Evolutionary conservation across 1,284 basidiomycete genomes (phyloP), one percentile per base, ranked within the genome.

Genomic region (Cutaneotrichosporon sp.): DNA sequence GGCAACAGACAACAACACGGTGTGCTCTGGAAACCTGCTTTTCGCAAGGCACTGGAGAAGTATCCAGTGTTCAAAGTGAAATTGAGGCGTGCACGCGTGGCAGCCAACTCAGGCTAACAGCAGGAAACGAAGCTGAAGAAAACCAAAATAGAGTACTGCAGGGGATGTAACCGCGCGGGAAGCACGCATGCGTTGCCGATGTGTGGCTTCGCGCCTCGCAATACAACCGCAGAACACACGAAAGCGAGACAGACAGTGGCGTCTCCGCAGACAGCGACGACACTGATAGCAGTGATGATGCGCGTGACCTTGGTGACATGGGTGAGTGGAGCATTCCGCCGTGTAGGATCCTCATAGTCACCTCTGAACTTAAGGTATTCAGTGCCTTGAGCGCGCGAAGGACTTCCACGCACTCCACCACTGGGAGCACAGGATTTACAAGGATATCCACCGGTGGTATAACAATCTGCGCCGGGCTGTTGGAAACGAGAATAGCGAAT

Each of bases 21-120:
- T n/a, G 24, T 33, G n/a, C 26, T 87, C 4, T 93, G 89, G 90
- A 77, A 78, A 51, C 77, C 83, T 0, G 77, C 80, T 9, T 88
- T 87, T 73, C 87, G 81, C 61, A 78, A 78, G 35, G 68, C 78
- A 0, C 68, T 93, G 5, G 81, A 86, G 64, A 81, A 63, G 46
- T 85, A 84, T 67, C 88, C 31, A 29, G 20, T 32, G 25, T n/a
- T n/a, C n/a, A n/a, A n/a, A n/a, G n/a, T n/a, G n/a, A n/a, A n/a
- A n/a, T n/a, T n/a, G n/a, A n/a, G n/a, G n/a, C n/a, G n/a, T n/a
- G n/a, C n/a, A n/a, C n/a, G n/a, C n/a, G n/a, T n/a, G n/a, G n/a
- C n/a, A n/a, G n/a, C n/a, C n/a, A n/a, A n/a, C n/a, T n/a, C n/a
- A n/a, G 8, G 4, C 39, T 16, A 19, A 26, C 25, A 43, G 31